Base-by-base conservation (phyloP, 345 rosid genomes). In the Rhodomyrtus tomentosa region DNA sequence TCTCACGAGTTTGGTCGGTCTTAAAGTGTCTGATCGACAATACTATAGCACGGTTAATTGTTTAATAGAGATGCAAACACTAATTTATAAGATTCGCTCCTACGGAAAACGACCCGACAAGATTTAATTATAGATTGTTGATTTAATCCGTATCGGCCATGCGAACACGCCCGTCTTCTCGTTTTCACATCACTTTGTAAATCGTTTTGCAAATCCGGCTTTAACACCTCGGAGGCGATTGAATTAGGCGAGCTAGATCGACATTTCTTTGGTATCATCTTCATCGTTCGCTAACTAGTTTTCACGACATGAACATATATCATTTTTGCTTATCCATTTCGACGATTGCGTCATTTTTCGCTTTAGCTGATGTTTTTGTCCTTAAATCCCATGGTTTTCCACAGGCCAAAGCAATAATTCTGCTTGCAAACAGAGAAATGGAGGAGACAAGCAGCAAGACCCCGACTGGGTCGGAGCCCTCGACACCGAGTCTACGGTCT, bases 331-430 rank as follows among this genome's bases (percentile, higher is more conserved):
- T 25, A 83, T 24, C 20, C 55, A 8, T 82, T 13, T 6, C 45
- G 51, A 3, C n/a, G 4, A 25, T 59, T 50, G 3, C 7, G 24
- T 83, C 32, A 5, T 2, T 40, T 15, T 59, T 48, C 55, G 25
- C 40, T 14, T 62, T 32, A 40, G 59, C 48, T 59, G n/a, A 49
- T 24, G 5, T 13, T 6, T 6, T 40, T 0, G 18, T 38, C n/a
- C n/a, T n/a, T 53, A 5, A 14, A 14, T 50, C 38, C 73, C 49
- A 12, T 56, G 50, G 32, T 74, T 29, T n/a, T 48, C 42, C 42
- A 20, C 86, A 88, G 88, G 90, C 90, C 5, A 84, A 84, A 62
- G 27, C 85, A 6, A 88, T 88, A 55, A 42, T 88, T 42, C 50
- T 73, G 81, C 82, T 86, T 21, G 90, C 88, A 16, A 74, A 83